These are phyloP conservation scores for Vicia villosa DNA, from an alignment of 306 rosid species.

Conservation along the genomic window DNA sequence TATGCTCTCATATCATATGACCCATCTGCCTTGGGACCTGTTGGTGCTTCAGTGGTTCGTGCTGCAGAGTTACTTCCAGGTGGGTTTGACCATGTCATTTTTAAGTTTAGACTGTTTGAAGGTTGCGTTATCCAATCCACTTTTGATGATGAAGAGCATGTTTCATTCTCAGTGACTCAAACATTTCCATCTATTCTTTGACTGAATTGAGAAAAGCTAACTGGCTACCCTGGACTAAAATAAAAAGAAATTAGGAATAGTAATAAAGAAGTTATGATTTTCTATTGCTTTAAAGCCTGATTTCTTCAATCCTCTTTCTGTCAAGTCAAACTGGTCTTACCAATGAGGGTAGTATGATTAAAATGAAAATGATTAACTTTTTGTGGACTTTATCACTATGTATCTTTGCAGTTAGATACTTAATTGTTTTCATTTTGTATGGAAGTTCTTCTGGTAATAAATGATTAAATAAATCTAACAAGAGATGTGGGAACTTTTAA, in stretches of 20 bases:
- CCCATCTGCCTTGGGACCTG: slow-evolving; percentile 87
- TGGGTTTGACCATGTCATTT: slow-evolving; percentile 30
- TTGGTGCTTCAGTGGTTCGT: slow-evolving; percentile 76
- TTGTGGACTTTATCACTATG: background rate
- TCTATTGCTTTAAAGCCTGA: slow-evolving; percentile 6
- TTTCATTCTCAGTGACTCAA: background rate
- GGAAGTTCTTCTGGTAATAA: slow-evolving; percentile 15
- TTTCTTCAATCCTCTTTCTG: slow-evolving; percentile 20
- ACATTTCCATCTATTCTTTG: slow-evolving; percentile 11
- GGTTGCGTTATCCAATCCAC: background rate
- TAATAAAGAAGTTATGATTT: too few species aligned
- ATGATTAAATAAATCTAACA: slow-evolving; percentile 3
- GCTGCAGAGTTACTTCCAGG: slow-evolving; percentile 97
- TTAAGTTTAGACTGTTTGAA: slow-evolving; percentile 15
- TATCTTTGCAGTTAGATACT: background rate
- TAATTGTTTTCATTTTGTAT: slow-evolving; percentile 11
- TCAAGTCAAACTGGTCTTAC: slow-evolving; percentile 20
- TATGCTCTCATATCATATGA: slow-evolving; percentile 91
- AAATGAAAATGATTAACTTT: slow-evolving; percentile 16
- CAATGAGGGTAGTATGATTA: slow-evolving; percentile 22
- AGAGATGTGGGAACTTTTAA: slow-evolving; percentile 16
- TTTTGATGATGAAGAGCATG: slow-evolving; percentile 14
- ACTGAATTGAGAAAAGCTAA: slow-evolving; percentile 16
- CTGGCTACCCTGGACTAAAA: background rate
- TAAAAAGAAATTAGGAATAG: background rate